Conservation (phyloP, 352 stramenopile genomes). For the Pythium guiyangense region DNA sequence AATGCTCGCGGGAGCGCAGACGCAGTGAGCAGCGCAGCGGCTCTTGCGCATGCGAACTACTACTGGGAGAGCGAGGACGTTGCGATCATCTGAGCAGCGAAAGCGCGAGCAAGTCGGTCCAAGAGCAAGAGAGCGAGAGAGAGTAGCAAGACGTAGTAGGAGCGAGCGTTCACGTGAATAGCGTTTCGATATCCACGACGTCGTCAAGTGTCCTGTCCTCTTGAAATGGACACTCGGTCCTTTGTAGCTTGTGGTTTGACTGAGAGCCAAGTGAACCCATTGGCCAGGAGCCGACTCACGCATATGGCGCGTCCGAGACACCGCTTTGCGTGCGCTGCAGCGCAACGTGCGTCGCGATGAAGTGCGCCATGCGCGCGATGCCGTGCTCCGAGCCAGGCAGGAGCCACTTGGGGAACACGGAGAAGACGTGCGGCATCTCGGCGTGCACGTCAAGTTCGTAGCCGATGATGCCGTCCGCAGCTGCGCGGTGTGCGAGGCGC, state of each 20-base stretch:
- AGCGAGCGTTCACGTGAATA: no score
- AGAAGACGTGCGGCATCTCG: slow-evolving; percentile 25
- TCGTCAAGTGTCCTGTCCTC: no score
- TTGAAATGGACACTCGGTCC: no score
- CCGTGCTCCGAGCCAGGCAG: slow-evolving; percentile 13
- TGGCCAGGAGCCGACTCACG: no score
- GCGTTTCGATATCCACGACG: no score
- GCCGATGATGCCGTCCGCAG: slow-evolving; percentile 17
- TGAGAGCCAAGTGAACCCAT: no score
- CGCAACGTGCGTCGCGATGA: slow-evolving; percentile 11
- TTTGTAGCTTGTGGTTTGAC: no score
- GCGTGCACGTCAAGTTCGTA: slow-evolving; percentile 26
- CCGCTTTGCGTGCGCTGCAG: no score
- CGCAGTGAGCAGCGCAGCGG: not conserved
- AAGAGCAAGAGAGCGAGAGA: no score
- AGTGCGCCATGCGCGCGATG: slow-evolving; percentile 14
- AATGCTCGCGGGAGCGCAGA: not conserved
- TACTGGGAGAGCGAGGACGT: slow-evolving; percentile 8
- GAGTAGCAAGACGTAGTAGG: no score
- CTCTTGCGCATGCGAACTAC: not conserved
- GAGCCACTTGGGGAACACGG: slow-evolving; percentile 13
- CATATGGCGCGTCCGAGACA: not conserved
- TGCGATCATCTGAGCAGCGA: slow-evolving; percentile 1
- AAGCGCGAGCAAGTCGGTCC: not conserved
- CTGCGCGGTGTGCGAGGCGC: slow-evolving; percentile 27